phyloP scores from a whole-genome alignment of 83 land plant genomes.

The Picea abies region DNA sequence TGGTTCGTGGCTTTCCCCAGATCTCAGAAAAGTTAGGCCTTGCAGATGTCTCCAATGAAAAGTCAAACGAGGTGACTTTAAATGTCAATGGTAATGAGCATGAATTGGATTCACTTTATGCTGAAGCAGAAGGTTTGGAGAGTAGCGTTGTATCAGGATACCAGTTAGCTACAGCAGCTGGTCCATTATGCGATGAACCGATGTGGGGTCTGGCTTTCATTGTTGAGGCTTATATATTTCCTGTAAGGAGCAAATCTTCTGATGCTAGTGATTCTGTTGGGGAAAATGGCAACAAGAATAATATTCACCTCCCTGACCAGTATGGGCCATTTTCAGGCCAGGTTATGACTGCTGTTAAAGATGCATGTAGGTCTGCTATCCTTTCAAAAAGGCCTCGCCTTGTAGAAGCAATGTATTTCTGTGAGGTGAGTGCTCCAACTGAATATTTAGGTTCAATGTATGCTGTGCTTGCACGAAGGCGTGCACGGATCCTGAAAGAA shows the following conservation, averaged over 20 bases:
- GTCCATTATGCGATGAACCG: conserved; percentile 94
- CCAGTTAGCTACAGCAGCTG: conserved; percentile 87
- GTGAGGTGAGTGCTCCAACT: conserved; percentile 84
- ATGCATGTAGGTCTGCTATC: conserved; percentile 83
- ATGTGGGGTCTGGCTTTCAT: conserved; percentile 92
- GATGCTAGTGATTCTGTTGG: conserved; percentile 13
- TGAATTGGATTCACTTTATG: conserved; percentile 1
- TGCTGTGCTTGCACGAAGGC: conserved; percentile 76
- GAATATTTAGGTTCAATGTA: conserved; percentile 77
- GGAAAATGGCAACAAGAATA: conserved; percentile 14
- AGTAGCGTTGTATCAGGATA: conserved; percentile 83
- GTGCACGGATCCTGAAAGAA: conserved; percentile 82
- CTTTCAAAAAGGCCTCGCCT: conserved; percentile 75
- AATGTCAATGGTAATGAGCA: not conserved
- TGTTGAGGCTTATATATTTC: conserved; percentile 63
- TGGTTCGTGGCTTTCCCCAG: conserved; percentile 61
- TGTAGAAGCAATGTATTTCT: conserved; percentile 92
- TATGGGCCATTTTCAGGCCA: conserved; percentile 83
- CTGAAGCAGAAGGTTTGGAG: conserved; percentile 73
- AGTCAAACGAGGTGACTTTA: not conserved
- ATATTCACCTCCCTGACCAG: conserved; percentile 36
- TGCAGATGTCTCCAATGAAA: conserved; percentile 18
- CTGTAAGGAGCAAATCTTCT: conserved; percentile 7
- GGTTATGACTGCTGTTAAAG: conserved; percentile 85
- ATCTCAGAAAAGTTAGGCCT: conserved; percentile 79